Conservation (phyloP, 1,284 basidiomycete genomes). For the Singerocomus inundabilis region DNA sequence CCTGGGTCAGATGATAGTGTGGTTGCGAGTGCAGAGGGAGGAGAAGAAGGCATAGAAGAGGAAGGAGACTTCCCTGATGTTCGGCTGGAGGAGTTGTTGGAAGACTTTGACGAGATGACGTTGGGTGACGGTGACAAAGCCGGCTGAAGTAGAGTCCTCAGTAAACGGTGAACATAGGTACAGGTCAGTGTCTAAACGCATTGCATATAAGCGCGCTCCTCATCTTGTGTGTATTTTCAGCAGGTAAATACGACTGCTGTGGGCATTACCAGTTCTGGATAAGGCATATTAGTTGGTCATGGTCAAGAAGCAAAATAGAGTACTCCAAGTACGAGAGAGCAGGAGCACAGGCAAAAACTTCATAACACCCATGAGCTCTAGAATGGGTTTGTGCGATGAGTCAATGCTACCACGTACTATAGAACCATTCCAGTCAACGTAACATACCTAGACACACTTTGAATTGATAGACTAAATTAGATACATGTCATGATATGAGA, state of each 20-base stretch:
- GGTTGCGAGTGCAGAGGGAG: conserved; percentile 28
- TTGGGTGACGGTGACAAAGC: conserved; percentile 40
- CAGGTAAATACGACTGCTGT: no score
- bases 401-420: no score
- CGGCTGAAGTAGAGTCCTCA: conserved; percentile 5
- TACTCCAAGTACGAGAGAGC: not conserved
- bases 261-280: no score
- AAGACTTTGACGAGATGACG: conserved; percentile 88
- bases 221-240: no score
- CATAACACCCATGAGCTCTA: no score
- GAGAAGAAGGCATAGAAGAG: conserved; percentile 58
- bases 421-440: not conserved
- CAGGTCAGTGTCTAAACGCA: no score
- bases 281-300: not conserved
- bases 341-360: no score
- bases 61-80: conserved; percentile 92
- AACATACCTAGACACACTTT: not conserved
- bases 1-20: conserved; percentile 28
- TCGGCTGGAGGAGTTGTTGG: conserved; percentile 84
- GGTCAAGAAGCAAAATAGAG: not conserved
- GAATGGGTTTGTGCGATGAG: no score
- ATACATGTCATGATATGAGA: not conserved
- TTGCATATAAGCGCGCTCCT: no score
- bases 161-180: not conserved
- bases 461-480: not conserved